These are phyloP conservation scores for Heimioporus retisporus DNA, from an alignment of 1,284 basidiomycete genomes.

Conservation along the genomic window DNA sequence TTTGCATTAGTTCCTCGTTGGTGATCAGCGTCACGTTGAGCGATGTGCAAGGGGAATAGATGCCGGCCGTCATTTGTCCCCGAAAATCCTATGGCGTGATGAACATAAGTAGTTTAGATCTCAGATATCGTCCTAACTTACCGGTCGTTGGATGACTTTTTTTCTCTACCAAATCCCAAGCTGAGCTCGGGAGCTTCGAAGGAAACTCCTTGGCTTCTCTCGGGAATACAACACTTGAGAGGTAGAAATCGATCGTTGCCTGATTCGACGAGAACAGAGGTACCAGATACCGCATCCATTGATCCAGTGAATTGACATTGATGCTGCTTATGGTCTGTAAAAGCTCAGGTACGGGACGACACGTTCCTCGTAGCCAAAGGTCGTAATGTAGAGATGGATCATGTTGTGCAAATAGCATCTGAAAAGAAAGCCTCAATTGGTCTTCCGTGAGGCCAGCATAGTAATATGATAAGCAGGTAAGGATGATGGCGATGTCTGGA, in stretches of 20 bases:
- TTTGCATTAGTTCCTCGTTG: neutral
- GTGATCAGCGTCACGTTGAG: conserved; percentile 14
- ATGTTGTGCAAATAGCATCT: conserved; percentile 50
- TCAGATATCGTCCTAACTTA: no score
- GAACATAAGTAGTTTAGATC: no score
- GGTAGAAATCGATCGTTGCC: conserved; percentile 57
- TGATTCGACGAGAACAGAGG: conserved; percentile 50
- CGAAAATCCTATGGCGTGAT: conserved; percentile 22
- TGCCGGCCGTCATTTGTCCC: conserved; percentile 28
- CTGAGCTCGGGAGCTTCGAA: conserved; percentile 55
- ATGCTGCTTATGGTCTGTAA: conserved; percentile 24
- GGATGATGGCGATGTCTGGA: neutral
- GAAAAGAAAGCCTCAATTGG: conserved; percentile 51
- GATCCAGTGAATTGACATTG: conserved; percentile 45
- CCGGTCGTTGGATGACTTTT: no score
- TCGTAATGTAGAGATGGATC: conserved; percentile 55
- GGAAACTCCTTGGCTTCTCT: conserved; percentile 54
- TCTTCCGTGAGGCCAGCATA: conserved; percentile 53
- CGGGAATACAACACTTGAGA: conserved; percentile 38
- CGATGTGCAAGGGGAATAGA: conserved; percentile 21
- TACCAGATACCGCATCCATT: conserved; percentile 40
- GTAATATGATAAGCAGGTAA: conserved; percentile 37
- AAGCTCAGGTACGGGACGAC: conserved; percentile 31
- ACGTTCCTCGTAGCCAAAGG: conserved; percentile 45
- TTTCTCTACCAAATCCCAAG: conserved; percentile 59